Percentiles rank a stretch among this genome's conserved stretches.
Evolutionary conservation across 192 early-diverging fungal species (phyloP).

Genomic region (Cladochytrium replicatum): DNA sequence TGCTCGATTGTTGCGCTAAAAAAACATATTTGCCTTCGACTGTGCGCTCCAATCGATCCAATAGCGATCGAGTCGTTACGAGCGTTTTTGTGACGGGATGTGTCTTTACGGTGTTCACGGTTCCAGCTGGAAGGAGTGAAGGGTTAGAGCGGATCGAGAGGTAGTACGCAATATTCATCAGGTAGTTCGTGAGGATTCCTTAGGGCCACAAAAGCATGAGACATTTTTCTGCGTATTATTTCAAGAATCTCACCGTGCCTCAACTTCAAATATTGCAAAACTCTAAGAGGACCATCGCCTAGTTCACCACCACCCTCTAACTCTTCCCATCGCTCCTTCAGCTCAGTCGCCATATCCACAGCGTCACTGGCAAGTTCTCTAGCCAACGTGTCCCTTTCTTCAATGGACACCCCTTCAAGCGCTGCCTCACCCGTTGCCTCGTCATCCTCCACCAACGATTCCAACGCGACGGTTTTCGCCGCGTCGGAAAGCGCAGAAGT

Average conservation of each 20-base stretch:
- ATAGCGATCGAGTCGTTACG: slow-evolving; percentile 60
- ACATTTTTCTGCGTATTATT: not conserved
- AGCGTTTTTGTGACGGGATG: slow-evolving; percentile 81
- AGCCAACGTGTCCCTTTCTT: too few relatives aligned
- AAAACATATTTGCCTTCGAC: slow-evolving; percentile 47
- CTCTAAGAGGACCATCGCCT: slow-evolving; percentile 1
- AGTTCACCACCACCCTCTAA: slow-evolving; percentile 12
- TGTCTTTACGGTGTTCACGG: slow-evolving; percentile 43
- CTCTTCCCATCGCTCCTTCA: slow-evolving; percentile 14
- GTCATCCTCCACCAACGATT: too few relatives aligned
- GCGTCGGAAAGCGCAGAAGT: slow-evolving; percentile 1
- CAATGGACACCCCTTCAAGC: too few relatives aligned
- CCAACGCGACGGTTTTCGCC: too few relatives aligned
- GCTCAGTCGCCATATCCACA: slow-evolving; percentile 10
- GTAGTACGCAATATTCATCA: slow-evolving; percentile 86
- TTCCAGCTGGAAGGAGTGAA: too few relatives aligned
- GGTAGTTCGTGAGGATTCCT: slow-evolving; percentile 55
- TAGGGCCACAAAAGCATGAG: too few relatives aligned
- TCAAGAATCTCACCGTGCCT: slow-evolving; percentile 22
- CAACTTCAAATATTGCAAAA: slow-evolving; percentile 24
- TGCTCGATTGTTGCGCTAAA: too few relatives aligned
- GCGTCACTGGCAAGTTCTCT: too few relatives aligned
- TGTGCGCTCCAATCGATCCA: slow-evolving; percentile 57
- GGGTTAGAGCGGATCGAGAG: slow-evolving; percentile 53
- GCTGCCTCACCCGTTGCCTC: too few relatives aligned